Conservation (phyloP, 1,284 basidiomycete genomes). For the Malassezia brasiliensis region DNA sequence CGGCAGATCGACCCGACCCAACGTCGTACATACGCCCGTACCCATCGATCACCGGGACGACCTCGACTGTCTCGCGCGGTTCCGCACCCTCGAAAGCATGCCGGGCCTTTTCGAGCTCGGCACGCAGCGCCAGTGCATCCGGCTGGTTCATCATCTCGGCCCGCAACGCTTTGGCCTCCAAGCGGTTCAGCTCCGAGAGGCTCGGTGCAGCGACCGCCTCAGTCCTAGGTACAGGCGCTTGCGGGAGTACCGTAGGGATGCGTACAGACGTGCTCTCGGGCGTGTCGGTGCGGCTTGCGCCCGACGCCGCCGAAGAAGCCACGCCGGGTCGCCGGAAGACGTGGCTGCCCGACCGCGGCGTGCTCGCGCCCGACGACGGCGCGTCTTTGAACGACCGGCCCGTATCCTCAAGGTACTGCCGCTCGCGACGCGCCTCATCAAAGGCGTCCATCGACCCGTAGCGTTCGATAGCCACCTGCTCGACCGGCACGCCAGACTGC, state of each 20-base stretch:
- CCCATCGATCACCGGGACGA: constrained; percentile 75
- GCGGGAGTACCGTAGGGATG: constrained; percentile 1
- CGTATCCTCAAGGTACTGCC: constrained; percentile 67
- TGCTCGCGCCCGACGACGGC: not conserved
- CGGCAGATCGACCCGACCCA: constrained; percentile 56
- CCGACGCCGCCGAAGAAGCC: constrained; percentile 9
- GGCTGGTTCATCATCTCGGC: constrained; percentile 70
- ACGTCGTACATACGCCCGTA: constrained; percentile 81
- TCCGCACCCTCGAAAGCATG: constrained; percentile 28
- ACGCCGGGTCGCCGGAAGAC: constrained; percentile 29
- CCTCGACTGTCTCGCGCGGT: constrained; percentile 1
- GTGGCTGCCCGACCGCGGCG: not conserved
- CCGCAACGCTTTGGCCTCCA: constrained; percentile 84
- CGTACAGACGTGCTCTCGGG: not conserved
- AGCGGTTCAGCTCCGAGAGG: constrained; percentile 65
- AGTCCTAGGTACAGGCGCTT: not conserved
- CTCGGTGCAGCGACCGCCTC: constrained; percentile 17
- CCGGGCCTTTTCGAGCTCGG: constrained; percentile 65
- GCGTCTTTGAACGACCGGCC: not conserved
- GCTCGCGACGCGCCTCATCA: constrained; percentile 75
- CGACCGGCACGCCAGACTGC: constrained; percentile 63
- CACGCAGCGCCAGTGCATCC: constrained; percentile 66
- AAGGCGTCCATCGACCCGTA: constrained; percentile 60
- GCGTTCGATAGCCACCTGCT: constrained; percentile 70
- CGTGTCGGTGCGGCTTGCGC: not conserved